Base-by-base conservation (phyloP, 805 yeast species). In the Teunomyces atbi region DNA sequence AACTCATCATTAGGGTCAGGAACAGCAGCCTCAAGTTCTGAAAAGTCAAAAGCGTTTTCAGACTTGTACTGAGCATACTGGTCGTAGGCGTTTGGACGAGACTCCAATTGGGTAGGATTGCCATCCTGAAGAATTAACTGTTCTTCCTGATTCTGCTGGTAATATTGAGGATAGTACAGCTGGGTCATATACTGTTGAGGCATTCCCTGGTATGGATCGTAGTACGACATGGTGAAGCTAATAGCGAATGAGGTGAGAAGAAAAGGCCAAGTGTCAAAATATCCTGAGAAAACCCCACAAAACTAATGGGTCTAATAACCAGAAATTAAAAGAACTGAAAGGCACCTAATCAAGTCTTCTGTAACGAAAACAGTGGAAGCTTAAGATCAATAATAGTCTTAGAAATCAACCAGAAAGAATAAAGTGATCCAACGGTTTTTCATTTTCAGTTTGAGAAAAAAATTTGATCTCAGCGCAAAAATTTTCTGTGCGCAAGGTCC, bases 121-220 rank as follows among this genome's bases (percentile, higher is more conserved):
- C 46, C 46, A 11, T 46, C 46, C 15, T 40, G 44, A 34, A 46
- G 35, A 12, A 32, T 23, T 20, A 42, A 16, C 23, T 36, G 48
- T 7, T 45, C 48, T 10, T 45, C 48, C 13, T 32, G 48, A 11
- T 36, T 26, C 33, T 45, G 48, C 21, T 41, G 48, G 41, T 60
- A 63, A 48, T 59, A 66, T 45, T 64, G 73, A 6, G 67, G 65
- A 50, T 68, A 66, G 52, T 61, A 70, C 2, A 66, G 66, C 45
- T 66, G 73, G 6, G 59, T 52, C 47, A 64, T 56, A 52, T 64
- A 68, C 48, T 63, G 72, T 46, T 69, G 75, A 43, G 73, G 66
- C 13, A 62, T 53, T 35, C 66, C 68, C 50, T 65, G 75, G 54
- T 63, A 71, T 12, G 69, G 71, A 42, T 69, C 71, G 55, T 69